Evolutionary conservation across 2,329 filamentous ascomycete genomes (phyloP), one percentile per base, ranked within the genome.

Genomic region (Claviceps cyperi): DNA sequence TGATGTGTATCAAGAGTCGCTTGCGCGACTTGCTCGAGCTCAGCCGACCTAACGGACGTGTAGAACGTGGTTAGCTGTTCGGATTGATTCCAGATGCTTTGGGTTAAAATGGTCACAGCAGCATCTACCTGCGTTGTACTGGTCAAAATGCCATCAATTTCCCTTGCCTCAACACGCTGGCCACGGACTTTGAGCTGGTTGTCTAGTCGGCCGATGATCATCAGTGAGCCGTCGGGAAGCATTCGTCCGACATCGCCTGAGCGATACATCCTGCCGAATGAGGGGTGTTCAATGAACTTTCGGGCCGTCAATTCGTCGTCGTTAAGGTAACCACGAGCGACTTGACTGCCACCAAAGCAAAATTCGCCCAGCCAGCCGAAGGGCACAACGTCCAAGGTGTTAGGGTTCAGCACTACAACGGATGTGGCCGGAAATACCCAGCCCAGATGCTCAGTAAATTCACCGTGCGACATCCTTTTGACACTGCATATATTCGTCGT

Each of bases 401-500:
- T 66, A 0, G 64, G 64, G 17, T 59, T 60, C 15, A 84, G 62
- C 1, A 94, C 78, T 52, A 88, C 79, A 0, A 78, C 75, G 0
- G 86, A 92, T 0, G 86, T 94, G 53, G 91, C 94, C 9, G 73
- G 67, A 28, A 95, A 78, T 0, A 81, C 76, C 52, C 71, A 74
- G 0, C 90, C 90, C n/a, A 95, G 80, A 56, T 90, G 89, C 53
- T 81, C 82, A 47, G 86, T 77, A 19, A 75, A 66, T 57, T 89
- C 78, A 0, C 69, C 65, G 0, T 57, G 55, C 0, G 68, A 64
- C 61, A 91, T 80, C 39, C 75, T 71, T 52, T 81, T 82, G 8
- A 91, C 76, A 0, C 84, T 88, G 65, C 86, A 94, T 19, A 94
- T 89, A 56, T 94, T 94, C 1, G 87, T 94, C 0, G 84, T 88